phyloP scores from a whole-genome alignment of 495 filamentous ascomycete genomes.

The Xylona heveae region DNA sequence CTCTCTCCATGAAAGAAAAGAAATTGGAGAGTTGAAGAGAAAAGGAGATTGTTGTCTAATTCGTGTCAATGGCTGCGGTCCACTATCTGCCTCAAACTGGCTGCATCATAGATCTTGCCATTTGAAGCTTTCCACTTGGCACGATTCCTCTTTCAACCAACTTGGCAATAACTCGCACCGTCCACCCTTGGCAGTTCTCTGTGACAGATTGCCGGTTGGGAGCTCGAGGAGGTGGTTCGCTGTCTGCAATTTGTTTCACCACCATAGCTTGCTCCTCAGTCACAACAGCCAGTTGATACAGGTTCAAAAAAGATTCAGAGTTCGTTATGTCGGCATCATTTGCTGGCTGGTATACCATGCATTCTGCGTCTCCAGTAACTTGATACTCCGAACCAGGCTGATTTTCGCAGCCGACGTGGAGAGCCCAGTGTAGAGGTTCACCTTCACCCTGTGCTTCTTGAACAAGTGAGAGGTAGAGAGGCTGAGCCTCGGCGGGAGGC shows the following conservation, averaged over 20 bases:
- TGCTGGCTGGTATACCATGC: constrained; percentile 11
- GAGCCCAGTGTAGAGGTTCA: constrained; percentile 11
- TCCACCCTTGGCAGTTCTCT: constrained; percentile 13
- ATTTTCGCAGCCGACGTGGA: constrained; percentile 11
- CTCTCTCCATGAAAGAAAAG: too few relatives aligned
- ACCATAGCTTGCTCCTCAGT: constrained; percentile 5
- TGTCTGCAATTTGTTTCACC: constrained; percentile 6
- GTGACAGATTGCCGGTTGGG: constrained; percentile 6
- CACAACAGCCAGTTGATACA: constrained; percentile 7
- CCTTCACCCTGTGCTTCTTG: constrained; percentile 7
- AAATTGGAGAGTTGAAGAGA: too few relatives aligned
- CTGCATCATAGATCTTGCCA: constrained; percentile 10
- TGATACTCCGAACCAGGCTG: constrained; percentile 7
- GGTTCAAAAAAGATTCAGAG: too few relatives aligned
- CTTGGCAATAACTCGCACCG: constrained; percentile 9
- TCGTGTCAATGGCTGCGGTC: too few relatives aligned
- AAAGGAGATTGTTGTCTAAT: too few relatives aligned
- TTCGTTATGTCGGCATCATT: constrained; percentile 2
- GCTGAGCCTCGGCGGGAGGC: neutral
- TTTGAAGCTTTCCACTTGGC: constrained; percentile 6
- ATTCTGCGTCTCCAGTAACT: constrained; percentile 10
- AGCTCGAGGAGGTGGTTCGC: constrained; percentile 8
- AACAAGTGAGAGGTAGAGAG: constrained; percentile 10
- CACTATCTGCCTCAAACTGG: too few relatives aligned
- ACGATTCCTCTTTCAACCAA: constrained; percentile 9